Evolutionary conservation across 2,329 filamentous ascomycete species (phyloP).

Genomic region (Paraphaeosphaeria minitans): DNA sequence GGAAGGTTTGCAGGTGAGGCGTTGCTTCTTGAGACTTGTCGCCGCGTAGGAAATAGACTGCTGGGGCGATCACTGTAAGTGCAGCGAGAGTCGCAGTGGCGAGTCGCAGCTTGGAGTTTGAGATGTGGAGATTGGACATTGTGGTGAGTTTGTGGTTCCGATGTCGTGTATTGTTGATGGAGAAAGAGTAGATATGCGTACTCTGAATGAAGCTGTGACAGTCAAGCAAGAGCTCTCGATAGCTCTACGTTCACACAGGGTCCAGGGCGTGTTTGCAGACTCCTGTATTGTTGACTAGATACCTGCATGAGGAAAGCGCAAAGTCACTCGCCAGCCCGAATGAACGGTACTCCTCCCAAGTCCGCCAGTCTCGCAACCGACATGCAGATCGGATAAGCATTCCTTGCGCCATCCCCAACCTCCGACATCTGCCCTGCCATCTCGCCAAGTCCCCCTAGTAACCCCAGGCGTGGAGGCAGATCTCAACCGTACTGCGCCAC

Average conservation of each 20-base stretch:
- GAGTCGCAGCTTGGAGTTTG: conserved; percentile 22
- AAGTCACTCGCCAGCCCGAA: neutral
- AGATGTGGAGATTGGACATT: conserved; percentile 26
- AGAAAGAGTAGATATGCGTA: neutral
- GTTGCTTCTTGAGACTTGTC: conserved; percentile 20
- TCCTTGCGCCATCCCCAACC: neutral
- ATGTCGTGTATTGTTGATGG: neutral
- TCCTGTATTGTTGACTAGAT: neutral
- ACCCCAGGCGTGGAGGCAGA: neutral
- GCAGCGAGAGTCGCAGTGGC: conserved; percentile 26
- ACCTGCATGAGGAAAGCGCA: neutral
- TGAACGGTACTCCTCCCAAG: neutral
- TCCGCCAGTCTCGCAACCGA: neutral
- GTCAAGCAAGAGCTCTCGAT: neutral
- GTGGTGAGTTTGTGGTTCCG: neutral
- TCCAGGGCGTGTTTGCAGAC: neutral
- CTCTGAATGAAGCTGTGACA: neutral
- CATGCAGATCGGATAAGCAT: neutral
- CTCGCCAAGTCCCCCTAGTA: neutral
- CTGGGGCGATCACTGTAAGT: conserved; percentile 20
- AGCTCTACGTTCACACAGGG: neutral
- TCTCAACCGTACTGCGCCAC: neutral
- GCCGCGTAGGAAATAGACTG: conserved; percentile 23
- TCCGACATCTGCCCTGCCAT: neutral
- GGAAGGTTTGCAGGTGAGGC: conserved; percentile 34